Conservation (phyloP, 768 basidiomycete species). For the Leccinum fibrillosum region DNA sequence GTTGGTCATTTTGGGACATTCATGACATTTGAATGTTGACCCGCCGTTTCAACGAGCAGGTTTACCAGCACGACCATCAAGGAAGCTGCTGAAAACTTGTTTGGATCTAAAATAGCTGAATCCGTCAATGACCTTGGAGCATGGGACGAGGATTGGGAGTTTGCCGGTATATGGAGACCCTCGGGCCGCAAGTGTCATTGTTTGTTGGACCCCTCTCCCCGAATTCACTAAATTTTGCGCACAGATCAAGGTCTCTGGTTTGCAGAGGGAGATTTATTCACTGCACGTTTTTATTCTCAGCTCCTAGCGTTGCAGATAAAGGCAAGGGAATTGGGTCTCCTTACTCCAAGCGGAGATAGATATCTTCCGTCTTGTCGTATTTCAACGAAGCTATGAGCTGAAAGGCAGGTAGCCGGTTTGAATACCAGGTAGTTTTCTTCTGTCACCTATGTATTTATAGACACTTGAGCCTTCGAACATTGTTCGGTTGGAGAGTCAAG, state of each 20-base stretch:
- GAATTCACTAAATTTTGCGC: background rate
- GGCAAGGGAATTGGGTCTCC: background rate
- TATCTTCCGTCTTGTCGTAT: background rate
- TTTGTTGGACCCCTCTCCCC: background rate
- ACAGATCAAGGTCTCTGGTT: conserved; percentile 2
- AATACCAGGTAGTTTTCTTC: background rate
- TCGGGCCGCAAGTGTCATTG: conserved; percentile 2
- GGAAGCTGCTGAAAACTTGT: background rate
- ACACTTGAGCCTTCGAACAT: too few species aligned
- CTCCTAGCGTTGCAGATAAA: conserved; percentile 1
- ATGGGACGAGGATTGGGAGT: conserved; percentile 7
- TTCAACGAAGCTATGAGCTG: background rate
- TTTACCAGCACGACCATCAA: background rate
- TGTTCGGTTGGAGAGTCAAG: too few species aligned
- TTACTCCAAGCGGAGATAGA: background rate
- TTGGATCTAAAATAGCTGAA: conserved; percentile 3
- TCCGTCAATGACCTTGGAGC: conserved; percentile 10
- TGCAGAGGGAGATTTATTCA: conserved; percentile 2
- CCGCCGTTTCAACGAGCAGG: background rate
- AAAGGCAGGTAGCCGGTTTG: background rate
- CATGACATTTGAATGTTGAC: background rate
- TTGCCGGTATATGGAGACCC: conserved; percentile 9
- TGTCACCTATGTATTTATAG: background rate
- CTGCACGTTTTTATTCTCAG: conserved; percentile 1
- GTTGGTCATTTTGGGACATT: background rate